These are phyloP conservation scores for Neoascochyta sp. DNA, from an alignment of 2,329 filamentous ascomycete genomes.

Conservation along the genomic window DNA sequence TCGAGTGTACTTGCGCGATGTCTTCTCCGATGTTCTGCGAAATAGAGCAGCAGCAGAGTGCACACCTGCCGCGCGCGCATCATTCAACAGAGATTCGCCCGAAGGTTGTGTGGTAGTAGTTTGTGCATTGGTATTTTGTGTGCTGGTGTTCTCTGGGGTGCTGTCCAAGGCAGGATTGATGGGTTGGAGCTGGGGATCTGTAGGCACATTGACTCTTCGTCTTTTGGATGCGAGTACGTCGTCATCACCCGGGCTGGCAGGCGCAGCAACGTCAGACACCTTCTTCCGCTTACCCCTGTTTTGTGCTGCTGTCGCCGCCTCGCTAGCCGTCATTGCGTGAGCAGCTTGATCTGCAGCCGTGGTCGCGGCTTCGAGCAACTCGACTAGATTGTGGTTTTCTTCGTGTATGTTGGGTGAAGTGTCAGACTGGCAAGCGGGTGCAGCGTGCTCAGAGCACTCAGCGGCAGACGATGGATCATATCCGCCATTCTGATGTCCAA, in stretches of 20 bases:
- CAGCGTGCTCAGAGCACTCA: slow-evolving; percentile 12
- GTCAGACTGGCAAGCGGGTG: slow-evolving; percentile 13
- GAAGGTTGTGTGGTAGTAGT: slow-evolving; percentile 8
- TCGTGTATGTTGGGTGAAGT: slow-evolving; percentile 15
- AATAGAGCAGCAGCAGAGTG: slow-evolving; percentile 54
- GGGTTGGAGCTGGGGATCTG: slow-evolving; percentile 11
- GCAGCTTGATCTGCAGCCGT: slow-evolving; percentile 30
- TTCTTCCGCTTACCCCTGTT: slow-evolving; percentile 29
- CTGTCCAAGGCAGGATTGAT: no score
- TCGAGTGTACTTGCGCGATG: slow-evolving; percentile 55
- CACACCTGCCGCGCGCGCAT: slow-evolving; percentile 49
- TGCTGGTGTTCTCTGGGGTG: slow-evolving; percentile 5
- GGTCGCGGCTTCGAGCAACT: slow-evolving; percentile 37
- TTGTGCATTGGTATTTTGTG: slow-evolving; percentile 5
- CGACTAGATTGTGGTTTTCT: slow-evolving; percentile 32
- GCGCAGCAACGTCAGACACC: slow-evolving; percentile 6
- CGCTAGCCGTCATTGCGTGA: slow-evolving; percentile 12
- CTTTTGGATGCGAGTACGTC: slow-evolving; percentile 17
- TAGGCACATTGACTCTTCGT: slow-evolving; percentile 11
- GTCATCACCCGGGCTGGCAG: slow-evolving; percentile 1
- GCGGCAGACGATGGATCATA: slow-evolving; percentile 18
- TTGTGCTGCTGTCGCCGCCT: slow-evolving; percentile 4
- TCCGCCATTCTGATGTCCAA: slow-evolving; percentile 18
- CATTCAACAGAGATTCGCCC: slow-evolving; percentile 23
- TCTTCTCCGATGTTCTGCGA: slow-evolving; percentile 39